A percentile compares a stretch with the other conserved stretches of the same genome.
Conservation (phyloP, 2,329 filamentous ascomycete species). For the Paraphoma sp. region DNA sequence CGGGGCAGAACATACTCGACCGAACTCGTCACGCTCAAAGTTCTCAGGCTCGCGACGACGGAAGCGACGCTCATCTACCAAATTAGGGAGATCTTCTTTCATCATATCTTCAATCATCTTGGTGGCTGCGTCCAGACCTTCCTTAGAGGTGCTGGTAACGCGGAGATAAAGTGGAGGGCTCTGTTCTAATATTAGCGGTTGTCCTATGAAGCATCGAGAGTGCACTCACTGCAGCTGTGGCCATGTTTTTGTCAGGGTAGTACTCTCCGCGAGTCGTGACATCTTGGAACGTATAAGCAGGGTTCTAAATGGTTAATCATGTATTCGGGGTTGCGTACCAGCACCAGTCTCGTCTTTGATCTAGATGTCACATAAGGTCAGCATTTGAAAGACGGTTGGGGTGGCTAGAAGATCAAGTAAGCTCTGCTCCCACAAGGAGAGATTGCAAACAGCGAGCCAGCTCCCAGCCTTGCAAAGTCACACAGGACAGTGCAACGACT, state of each 20-base stretch:
- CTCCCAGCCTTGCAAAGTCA: constrained; percentile 56
- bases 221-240: constrained; percentile 77
- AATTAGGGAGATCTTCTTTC: constrained; percentile 91
- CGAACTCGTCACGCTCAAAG: constrained; percentile 89
- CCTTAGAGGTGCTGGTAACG: constrained; percentile 89
- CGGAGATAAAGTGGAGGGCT: constrained; percentile 94
- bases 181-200: constrained; percentile 54
- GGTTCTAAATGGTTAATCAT: constrained; percentile 64
- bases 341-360: constrained; percentile 99
- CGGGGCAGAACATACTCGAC: constrained; percentile 67
- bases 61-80: constrained; percentile 94
- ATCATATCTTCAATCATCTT: constrained; percentile 92
- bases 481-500: constrained; percentile 50
- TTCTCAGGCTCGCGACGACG: constrained; percentile 80
- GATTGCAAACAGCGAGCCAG: constrained; percentile 38
- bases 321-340: constrained; percentile 86
- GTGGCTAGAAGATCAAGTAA: constrained; percentile 55
- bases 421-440: constrained; percentile 52
- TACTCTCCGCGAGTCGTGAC: constrained; percentile 97
- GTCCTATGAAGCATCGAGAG: background rate
- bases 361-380: constrained; percentile 93
- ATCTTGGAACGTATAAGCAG: constrained; percentile 80
- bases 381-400: constrained; percentile 79
- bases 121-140: constrained; percentile 88
- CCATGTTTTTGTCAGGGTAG: constrained; percentile 97